Base-by-base conservation (phyloP, 306 rosid species). In the Senna siamea region DNA sequence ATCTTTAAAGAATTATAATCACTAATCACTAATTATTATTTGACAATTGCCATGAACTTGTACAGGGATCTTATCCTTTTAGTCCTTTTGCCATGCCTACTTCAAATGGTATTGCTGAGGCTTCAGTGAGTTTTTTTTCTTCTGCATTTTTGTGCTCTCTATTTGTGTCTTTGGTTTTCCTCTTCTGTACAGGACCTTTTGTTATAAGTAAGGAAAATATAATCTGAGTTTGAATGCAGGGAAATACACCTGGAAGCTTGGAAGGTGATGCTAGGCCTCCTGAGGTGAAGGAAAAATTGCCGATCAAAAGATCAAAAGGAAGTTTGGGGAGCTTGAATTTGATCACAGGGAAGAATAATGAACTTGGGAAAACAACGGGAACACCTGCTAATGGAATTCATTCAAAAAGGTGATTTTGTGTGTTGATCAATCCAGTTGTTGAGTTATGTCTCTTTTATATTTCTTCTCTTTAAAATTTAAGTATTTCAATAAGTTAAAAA, bases 251-350 rank as follows among this genome's bases (percentile, higher is more conserved):
- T 66, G 87, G 95, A 66, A 84, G 85, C 89, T 71, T 81, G 78
- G 98, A 91, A 83, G 91, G 88, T 50, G 96, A 91, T 76, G 88
- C 87, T 53, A 89, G 88, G 73, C 94, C 96, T 58, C 87, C 85
- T 66, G 98, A 91, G 75, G 88, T 79, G 75, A 94, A 94, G 85
- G 98, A 87, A 81, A 94, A 94, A 66, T 76, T 94, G 85, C 95
- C 97, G 12, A 90, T 91, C 50, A 94, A 94, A 84, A 87, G 98
- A 89, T 94, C 97, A 23, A 94, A 91, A 76, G 98, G 98, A 91
- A 94, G 97, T 82, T 80, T 91, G 80, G 97, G 98, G 61, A 91
- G 96, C 82, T 88, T 94, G 86, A 94, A 87, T 85, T 91, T 94
- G 96, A 87, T 94, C 73, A 91, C 98, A 5, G 93, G 98, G 88